Conservation (phyloP, 768 basidiomycete genomes). For the Kwoniella botswanensis region DNA sequence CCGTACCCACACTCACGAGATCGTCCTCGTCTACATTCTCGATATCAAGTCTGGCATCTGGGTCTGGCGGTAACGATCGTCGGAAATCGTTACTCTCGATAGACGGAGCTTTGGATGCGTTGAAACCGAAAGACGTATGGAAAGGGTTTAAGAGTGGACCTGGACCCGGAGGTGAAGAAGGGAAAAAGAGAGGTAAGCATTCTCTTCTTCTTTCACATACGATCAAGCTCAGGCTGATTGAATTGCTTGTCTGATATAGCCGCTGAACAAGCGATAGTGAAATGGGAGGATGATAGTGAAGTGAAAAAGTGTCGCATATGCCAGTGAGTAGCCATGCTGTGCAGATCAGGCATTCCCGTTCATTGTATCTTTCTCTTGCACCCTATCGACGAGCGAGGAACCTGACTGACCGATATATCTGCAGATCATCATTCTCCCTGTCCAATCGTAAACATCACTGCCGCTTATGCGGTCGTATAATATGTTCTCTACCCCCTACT, state of each 20-base stretch:
- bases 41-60: constrained; percentile 32
- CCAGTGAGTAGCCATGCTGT: constrained; percentile 61
- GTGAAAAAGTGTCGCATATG: constrained; percentile 86
- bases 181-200: constrained; percentile 70
- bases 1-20: constrained; percentile 60
- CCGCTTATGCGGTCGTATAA: constrained; percentile 85
- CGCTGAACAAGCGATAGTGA: constrained; percentile 89
- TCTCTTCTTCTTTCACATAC: constrained; percentile 14
- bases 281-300: constrained; percentile 84
- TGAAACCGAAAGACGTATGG: constrained; percentile 74
- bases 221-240: neutral
- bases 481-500: constrained; percentile 85
- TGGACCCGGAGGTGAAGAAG: constrained; percentile 62
- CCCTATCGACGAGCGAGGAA: too few relatives aligned
- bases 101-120: constrained; percentile 62
- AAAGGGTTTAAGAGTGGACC: constrained; percentile 64
- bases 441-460: constrained; percentile 97
- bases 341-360: too few relatives aligned
- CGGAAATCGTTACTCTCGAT: constrained; percentile 42
- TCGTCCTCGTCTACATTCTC: constrained; percentile 75
- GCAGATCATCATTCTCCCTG: constrained; percentile 77
- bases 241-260: constrained; percentile 58
- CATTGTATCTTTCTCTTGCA: too few relatives aligned
- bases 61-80: constrained; percentile 15
- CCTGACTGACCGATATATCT: neutral